Evolutionary conservation across 2,329 filamentous ascomycete species (phyloP), one percentile per base, ranked within the genome.

Genomic region (Colletotrichum sp.): DNA sequence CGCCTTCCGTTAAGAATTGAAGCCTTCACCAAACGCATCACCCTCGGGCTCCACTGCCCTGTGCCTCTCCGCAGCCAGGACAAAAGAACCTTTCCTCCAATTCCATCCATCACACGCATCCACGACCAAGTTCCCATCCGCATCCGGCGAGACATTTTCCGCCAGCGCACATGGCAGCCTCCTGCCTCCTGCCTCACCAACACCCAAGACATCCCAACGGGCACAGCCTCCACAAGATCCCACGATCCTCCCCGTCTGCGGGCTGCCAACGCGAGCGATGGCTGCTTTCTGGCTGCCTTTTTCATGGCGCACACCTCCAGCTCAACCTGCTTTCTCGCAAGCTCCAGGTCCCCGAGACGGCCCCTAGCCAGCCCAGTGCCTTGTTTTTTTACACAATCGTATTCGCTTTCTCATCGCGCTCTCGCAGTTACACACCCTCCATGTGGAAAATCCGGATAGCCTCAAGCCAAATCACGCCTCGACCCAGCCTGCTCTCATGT

Each of bases 91-190:
- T 59, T n/a, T 44, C 34, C 2, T 64, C 65, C 39, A 57, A 24
- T 48, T 13, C 39, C 44, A 24, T 59, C 16, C 57, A 39, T 52
- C 62, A 52, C 44, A 48, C 59, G 4, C 57, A 63, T 30, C 57
- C 24, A 62, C 36, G 32, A 64, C 39, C 16, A 4, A 52, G n/a
- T 22, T 24, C 34, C 70, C 22, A 48, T 15, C 69, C 73, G 73
- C 70, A 73, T 75, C 57, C 73, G 73, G 73, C 63, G 70, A 73
- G 57, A 68, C 73, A 68, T 28, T 22, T 26, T 34, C 44, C 69
- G 59, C 57, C 70, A 75, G 55, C 69, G 39, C 73, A 75, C 73
- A 72, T 75, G 73, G 73, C 73, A 75, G 73, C 73, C 73, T 73
- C 39, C 62, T 68, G 62, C 68, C 28, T 75, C 24, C 62, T 68